Evolutionary conservation across 768 basidiomycete species (phyloP).

Genomic region (Tricholoma furcatifolium): DNA sequence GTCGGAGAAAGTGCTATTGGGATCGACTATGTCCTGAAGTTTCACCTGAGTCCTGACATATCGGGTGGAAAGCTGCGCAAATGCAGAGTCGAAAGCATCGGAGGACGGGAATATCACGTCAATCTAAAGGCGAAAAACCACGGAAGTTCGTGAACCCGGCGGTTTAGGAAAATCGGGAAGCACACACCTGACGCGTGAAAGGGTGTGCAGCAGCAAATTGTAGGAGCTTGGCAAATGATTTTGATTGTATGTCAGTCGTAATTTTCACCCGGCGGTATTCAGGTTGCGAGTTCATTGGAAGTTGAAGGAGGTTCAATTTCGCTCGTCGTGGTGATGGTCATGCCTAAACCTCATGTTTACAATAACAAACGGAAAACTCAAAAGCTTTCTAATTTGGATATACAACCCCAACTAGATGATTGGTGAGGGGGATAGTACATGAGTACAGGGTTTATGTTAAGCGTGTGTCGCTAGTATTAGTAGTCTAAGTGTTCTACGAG

Average conservation of each 20-base stretch:
- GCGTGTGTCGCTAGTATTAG: conserved; percentile 4
- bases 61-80: conserved; percentile 39
- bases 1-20: conserved; percentile 9
- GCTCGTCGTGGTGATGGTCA: neutral
- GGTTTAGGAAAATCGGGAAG: neutral
- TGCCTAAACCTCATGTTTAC: neutral
- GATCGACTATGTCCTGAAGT: conserved; percentile 40
- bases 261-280: conserved; percentile 23
- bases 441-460: conserved; percentile 12
- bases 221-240: conserved; percentile 24
- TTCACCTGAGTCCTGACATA: conserved; percentile 45
- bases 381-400: neutral
- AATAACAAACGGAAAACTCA: neutral
- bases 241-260: conserved; percentile 14
- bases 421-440: neutral
- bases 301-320: neutral
- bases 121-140: conserved; percentile 43
- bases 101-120: conserved; percentile 60
- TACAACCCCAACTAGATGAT: conserved; percentile 9
- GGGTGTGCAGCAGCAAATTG: conserved; percentile 42
- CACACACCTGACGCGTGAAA: conserved; percentile 49
- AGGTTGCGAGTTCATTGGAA: conserved; percentile 6
- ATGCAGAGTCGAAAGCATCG: conserved; percentile 32
- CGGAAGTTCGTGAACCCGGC: neutral
- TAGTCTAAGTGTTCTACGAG: conserved; percentile 16